Percentiles rank a stretch among this genome's conserved stretches.
phyloP scores from a whole-genome alignment of 108 stramenopile species.

The Stephanodiscus triporus region DNA sequence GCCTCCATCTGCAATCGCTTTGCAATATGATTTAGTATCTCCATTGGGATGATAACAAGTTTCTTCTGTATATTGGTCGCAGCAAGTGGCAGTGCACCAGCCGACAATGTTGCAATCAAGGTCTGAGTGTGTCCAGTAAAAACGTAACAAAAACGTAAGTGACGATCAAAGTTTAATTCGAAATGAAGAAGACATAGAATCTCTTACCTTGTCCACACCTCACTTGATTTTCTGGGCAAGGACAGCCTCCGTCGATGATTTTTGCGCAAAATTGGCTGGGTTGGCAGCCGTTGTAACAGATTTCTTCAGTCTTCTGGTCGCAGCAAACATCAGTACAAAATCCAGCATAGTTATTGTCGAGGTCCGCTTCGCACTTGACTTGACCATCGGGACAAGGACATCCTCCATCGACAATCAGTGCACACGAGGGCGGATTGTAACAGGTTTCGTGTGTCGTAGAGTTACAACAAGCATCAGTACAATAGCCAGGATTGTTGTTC shows the following conservation, averaged over 20 bases:
- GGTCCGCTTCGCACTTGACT: background rate
- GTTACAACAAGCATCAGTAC: background rate
- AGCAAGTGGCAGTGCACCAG: background rate
- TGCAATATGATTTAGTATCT: background rate
- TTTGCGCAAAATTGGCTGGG: background rate
- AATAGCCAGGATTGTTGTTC: background rate
- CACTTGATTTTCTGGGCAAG: background rate
- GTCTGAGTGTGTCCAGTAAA: background rate
- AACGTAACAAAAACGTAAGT: background rate
- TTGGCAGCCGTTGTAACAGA: slow-evolving; percentile 1
- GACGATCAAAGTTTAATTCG: background rate
- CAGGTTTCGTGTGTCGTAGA: background rate
- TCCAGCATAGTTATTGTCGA: background rate
- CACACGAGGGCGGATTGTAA: background rate
- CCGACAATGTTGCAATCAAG: background rate
- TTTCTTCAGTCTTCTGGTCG: slow-evolving; percentile 1
- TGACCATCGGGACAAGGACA: background rate
- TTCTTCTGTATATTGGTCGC: background rate
- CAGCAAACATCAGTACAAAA: slow-evolving; percentile 18
- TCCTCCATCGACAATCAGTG: background rate
- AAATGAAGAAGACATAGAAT: background rate
- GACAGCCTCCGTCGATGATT: background rate
- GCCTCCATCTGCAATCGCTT: background rate
- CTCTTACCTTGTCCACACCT: background rate
- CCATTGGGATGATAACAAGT: background rate